Evolutionary conservation across 768 basidiomycete species (phyloP).

Genomic region (Leccinum truebloodii): DNA sequence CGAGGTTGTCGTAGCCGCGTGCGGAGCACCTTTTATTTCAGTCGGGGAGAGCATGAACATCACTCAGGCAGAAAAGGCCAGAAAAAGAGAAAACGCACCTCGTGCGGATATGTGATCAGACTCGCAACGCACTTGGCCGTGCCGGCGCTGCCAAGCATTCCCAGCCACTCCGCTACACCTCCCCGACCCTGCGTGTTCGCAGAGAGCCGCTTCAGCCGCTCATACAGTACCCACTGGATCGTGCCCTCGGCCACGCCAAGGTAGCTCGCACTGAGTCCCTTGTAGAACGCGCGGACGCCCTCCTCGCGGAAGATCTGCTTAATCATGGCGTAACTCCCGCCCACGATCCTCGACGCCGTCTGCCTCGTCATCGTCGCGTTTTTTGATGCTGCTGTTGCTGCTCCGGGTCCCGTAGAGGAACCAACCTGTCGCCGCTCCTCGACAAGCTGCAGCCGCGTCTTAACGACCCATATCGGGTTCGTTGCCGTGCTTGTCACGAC

Average conservation of each 20-base stretch:
- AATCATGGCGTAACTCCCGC: slow-evolving; percentile 62
- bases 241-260: slow-evolving; percentile 95
- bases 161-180: slow-evolving; percentile 64
- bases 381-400: background rate
- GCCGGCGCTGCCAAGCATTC: slow-evolving; percentile 88
- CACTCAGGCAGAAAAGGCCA: background rate
- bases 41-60: background rate
- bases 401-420: background rate
- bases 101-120: slow-evolving; percentile 96
- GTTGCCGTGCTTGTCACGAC: slow-evolving; percentile 86
- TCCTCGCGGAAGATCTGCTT: slow-evolving; percentile 76
- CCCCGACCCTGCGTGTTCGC: slow-evolving; percentile 54
- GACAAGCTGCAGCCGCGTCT: slow-evolving; percentile 87
- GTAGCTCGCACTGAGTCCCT: slow-evolving; percentile 92
- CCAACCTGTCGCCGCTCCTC: slow-evolving; percentile 29
- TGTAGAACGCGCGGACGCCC: slow-evolving; percentile 88
- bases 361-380: slow-evolving; percentile 1
- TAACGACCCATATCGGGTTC: slow-evolving; percentile 99
- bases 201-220: slow-evolving; percentile 78
- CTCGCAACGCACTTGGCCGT: slow-evolving; percentile 93
- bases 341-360: slow-evolving; percentile 36
- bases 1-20: too few relatives aligned
- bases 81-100: slow-evolving; percentile 52
- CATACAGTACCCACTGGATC: slow-evolving; percentile 97
- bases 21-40: background rate